Evolutionary conservation across 805 yeast species (phyloP).

Genomic region (Lipomyces spencermartinsiae): DNA sequence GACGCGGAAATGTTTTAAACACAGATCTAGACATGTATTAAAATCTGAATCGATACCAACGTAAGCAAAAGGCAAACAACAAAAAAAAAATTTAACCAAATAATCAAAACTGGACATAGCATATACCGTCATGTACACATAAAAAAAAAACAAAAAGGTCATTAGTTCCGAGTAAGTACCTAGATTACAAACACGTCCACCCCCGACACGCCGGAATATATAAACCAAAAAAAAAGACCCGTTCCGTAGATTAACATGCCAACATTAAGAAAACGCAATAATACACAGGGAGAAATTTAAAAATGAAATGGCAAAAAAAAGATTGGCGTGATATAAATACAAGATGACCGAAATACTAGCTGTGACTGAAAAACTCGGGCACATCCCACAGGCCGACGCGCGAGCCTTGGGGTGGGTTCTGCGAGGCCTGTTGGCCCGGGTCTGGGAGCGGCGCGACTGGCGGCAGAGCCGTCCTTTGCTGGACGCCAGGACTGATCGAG

Average conservation of each 20-base stretch:
- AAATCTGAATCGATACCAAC: too few species aligned
- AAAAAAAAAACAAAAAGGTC: background rate
- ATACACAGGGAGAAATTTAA: background rate
- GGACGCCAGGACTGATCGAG: background rate
- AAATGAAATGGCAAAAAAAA: too few species aligned
- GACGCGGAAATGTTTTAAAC: too few species aligned
- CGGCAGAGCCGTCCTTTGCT: background rate
- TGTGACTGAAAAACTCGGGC: background rate
- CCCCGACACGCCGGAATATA: background rate
- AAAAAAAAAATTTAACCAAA: too few species aligned
- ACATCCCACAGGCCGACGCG: conserved; percentile 7
- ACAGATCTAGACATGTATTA: too few species aligned
- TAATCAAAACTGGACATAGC: background rate
- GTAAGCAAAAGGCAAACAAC: too few species aligned
- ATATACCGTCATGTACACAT: background rate
- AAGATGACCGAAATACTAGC: background rate
- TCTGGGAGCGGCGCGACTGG: background rate
- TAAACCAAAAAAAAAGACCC: background rate
- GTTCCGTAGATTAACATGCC: background rate
- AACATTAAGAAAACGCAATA: background rate
- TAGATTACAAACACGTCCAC: background rate
- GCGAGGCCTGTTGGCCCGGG: background rate
- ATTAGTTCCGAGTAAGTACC: background rate
- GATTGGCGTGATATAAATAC: background rate
- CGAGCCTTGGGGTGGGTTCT: background rate